These are phyloP conservation scores for Diplosphaera chodatii DNA, from an alignment of 139 green algal species.

Conservation along the genomic window DNA sequence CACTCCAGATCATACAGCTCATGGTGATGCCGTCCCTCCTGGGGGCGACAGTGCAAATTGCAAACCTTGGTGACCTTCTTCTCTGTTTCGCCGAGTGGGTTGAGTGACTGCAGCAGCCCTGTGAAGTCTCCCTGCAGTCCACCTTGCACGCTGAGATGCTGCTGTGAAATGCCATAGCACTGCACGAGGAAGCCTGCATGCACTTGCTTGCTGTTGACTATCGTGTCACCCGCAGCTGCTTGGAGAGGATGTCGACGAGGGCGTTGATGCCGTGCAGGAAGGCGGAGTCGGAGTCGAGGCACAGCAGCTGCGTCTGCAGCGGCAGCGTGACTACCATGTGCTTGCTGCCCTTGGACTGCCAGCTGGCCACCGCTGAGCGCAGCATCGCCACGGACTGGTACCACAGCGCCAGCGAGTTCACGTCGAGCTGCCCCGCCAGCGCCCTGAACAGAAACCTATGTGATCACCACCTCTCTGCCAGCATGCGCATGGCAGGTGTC, in stretches of 20 bases:
- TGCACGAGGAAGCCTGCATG: too few species aligned
- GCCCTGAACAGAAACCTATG: neutral
- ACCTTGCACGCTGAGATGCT: too few species aligned
- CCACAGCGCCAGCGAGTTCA: constrained; percentile 23
- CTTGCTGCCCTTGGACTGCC: constrained; percentile 73
- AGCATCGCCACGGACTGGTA: constrained; percentile 32
- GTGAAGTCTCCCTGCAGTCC: constrained; percentile 1
- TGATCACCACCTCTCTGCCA: too few species aligned
- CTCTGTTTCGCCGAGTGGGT: neutral
- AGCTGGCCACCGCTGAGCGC: constrained; percentile 44
- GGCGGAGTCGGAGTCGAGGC: constrained; percentile 49
- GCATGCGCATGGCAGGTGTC: too few species aligned
- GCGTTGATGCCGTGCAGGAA: constrained; percentile 44
- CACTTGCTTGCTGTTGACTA: too few species aligned
- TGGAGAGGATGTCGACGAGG: constrained; percentile 58
- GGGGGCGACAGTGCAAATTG: constrained; percentile 12
- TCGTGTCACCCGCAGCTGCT: constrained; percentile 40
- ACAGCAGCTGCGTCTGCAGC: constrained; percentile 67
- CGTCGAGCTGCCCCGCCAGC: neutral
- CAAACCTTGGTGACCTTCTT: constrained; percentile 21
- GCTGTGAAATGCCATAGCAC: too few species aligned
- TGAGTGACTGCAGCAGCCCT: neutral
- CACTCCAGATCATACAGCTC: too few species aligned
- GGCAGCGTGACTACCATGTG: constrained; percentile 52
- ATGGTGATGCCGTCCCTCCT: too few species aligned